These are phyloP conservation scores for Russula dissimulans DNA, from an alignment of 768 basidiomycete species.

Conservation along the genomic window DNA sequence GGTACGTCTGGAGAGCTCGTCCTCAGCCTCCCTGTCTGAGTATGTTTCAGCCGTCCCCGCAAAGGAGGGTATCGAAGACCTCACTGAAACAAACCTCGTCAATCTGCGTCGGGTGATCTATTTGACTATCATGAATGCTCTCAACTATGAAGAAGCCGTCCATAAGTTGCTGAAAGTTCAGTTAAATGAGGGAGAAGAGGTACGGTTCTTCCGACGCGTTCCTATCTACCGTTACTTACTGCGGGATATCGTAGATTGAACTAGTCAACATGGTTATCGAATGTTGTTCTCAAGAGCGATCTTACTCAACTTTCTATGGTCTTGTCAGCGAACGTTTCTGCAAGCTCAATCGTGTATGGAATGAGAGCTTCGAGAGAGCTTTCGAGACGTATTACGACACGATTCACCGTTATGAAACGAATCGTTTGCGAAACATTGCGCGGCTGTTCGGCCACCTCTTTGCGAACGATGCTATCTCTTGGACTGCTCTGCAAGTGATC, in stretches of 20 bases:
- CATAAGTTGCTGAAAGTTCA: slow-evolving; percentile 96
- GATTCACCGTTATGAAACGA: slow-evolving; percentile 98
- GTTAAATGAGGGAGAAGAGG: slow-evolving; percentile 89
- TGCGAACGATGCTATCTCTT: slow-evolving; percentile 79
- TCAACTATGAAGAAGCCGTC: slow-evolving; percentile 97
- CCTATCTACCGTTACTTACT: background rate
- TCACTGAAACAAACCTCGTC: slow-evolving; percentile 91
- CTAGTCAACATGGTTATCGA: slow-evolving; percentile 98
- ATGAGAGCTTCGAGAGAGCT: slow-evolving; percentile 77
- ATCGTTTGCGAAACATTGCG: slow-evolving; percentile 93
- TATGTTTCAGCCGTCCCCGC: slow-evolving; percentile 49
- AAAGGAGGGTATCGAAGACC: slow-evolving; percentile 87
- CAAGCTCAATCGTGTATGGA: slow-evolving; percentile 94
- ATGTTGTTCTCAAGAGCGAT: slow-evolving; percentile 99
- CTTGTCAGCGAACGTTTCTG: slow-evolving; percentile 93
- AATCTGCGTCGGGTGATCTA: slow-evolving; percentile 93
- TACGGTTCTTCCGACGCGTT: slow-evolving; percentile 26
- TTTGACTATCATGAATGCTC: slow-evolving; percentile 96
- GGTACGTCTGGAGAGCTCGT: slow-evolving; percentile 27
- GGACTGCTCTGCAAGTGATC: slow-evolving; percentile 75
- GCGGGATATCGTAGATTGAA: slow-evolving; percentile 58
- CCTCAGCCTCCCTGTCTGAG: slow-evolving; percentile 4
- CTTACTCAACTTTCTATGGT: slow-evolving; percentile 96
- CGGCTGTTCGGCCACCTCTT: slow-evolving; percentile 93
- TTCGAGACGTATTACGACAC: slow-evolving; percentile 90